Evolutionary conservation across 2,329 filamentous ascomycete species (phyloP), one percentile per base, ranked within the genome.

Genomic region (Sphaerulina populicola): DNA sequence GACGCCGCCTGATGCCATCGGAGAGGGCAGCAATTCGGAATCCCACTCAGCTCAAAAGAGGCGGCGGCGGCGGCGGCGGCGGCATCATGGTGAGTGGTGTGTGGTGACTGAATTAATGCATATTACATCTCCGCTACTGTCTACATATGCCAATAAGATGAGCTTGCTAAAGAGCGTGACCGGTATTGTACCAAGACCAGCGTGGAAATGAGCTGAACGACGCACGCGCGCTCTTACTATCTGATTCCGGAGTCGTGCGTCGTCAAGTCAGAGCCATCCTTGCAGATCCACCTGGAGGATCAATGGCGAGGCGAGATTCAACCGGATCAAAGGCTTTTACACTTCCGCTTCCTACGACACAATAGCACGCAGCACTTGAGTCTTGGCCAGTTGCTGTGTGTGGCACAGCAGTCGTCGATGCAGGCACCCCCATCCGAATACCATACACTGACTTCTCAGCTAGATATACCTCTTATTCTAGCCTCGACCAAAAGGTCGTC

Each of bases 291-390:
- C 39, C 35, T 47, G 21, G 35, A 39, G 44, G 33, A 47, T 47
- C 31, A 23, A 23, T 37, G 21, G 45, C 46, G 46, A 49, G 21
- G 45, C 46, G 46, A 49, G 33, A 49, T 49, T 49, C 33, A 35
- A 49, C 38, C 44, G 33, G 18, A 27, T n/a, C 14, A 35, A 35
- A 31, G 35, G 15, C 30, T 27, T 11, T 36, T 23, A 15, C 39
- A 42, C 47, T 30, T 35, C 9, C 40, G 27, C 40, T 40, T 15
- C 33, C 39, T 36, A n/a, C 30, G 40, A 21, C 35, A n/a, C 39
- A 29, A 27, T n/a, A 18, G 23, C 27, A 21, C n/a, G 14, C 27
- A 21, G 29, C 37, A 27, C 9, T 49, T 29, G 36, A 12, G n/a
- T n/a, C n/a, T n/a, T n/a, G n/a, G n/a, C n/a, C n/a, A n/a, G n/a